These are phyloP conservation scores for Lactarius indigo DNA, from an alignment of 768 basidiomycete species.

Conservation along the genomic window DNA sequence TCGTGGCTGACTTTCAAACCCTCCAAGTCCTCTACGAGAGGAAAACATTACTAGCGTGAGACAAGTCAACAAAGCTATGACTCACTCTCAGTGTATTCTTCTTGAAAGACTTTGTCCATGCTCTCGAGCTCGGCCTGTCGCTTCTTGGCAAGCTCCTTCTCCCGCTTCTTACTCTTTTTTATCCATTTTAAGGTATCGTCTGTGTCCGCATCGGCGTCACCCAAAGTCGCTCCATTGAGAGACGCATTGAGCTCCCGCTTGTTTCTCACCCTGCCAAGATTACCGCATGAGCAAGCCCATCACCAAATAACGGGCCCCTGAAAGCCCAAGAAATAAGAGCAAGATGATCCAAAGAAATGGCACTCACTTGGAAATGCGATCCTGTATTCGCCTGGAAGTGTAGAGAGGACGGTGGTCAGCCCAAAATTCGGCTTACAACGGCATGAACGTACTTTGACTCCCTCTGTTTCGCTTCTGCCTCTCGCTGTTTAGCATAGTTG, in stretches of 20 bases:
- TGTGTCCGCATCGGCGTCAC: slow-evolving; percentile 73
- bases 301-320: slow-evolving; percentile 30
- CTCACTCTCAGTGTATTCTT: slow-evolving; percentile 86
- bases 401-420: slow-evolving; percentile 18
- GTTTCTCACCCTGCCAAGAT: slow-evolving; percentile 76
- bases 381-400: slow-evolving; percentile 56
- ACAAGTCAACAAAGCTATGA: slow-evolving; percentile 16
- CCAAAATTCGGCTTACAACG: slow-evolving; percentile 18
- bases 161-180: slow-evolving; percentile 85
- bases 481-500: slow-evolving; percentile 76
- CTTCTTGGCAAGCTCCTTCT: slow-evolving; percentile 82
- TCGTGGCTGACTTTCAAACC: slow-evolving; percentile 97
- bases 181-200: slow-evolving; percentile 88
- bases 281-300: slow-evolving; percentile 43
- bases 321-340: slow-evolving; percentile 34
- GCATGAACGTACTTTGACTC: slow-evolving; percentile 62
- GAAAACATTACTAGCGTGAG: slow-evolving; percentile 6
- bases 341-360: slow-evolving; percentile 20
- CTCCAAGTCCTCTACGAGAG: slow-evolving; percentile 69
- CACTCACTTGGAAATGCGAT: slow-evolving; percentile 87
- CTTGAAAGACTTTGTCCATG: slow-evolving; percentile 73
- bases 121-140: slow-evolving; percentile 79
- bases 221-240: slow-evolving; percentile 90
- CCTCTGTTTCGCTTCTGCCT: slow-evolving; percentile 63
- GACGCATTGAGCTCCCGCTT: slow-evolving; percentile 87